phyloP scores from a whole-genome alignment of 2,329 filamentous ascomycete species.

The Orbilia javanica region DNA sequence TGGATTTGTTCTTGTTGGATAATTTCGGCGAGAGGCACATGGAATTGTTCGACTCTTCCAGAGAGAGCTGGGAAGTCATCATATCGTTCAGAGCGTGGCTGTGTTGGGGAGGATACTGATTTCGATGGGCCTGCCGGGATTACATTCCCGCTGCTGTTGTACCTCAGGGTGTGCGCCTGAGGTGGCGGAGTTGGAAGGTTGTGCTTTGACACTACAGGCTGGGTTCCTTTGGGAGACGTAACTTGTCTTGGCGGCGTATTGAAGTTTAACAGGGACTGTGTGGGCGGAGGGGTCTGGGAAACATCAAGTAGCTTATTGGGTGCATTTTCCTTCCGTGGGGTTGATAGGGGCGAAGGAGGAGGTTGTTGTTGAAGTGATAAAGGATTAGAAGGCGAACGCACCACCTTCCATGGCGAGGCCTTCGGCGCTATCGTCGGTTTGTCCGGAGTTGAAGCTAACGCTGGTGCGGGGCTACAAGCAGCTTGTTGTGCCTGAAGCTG shows the following conservation, averaged over 20 bases:
- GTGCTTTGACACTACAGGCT: constrained; percentile 20
- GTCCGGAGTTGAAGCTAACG: constrained; percentile 20
- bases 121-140: constrained; percentile 1
- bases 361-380: constrained; percentile 42
- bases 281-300: constrained; percentile 19
- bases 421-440: constrained; percentile 19
- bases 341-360: constrained; percentile 26
- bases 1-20: constrained; percentile 87
- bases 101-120: constrained; percentile 4
- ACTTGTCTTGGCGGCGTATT: constrained; percentile 43
- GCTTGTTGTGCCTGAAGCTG: constrained; percentile 63
- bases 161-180: constrained; percentile 40
- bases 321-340: constrained; percentile 18
- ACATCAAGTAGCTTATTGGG: constrained; percentile 23
- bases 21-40: constrained; percentile 86
- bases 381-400: constrained; percentile 51
- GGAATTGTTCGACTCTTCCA: constrained; percentile 62
- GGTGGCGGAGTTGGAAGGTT: constrained; percentile 26
- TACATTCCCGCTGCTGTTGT: constrained; percentile 45
- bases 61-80: constrained; percentile 44
- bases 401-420: constrained; percentile 47
- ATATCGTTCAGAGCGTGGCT: constrained; percentile 31
- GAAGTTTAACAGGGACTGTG: not conserved
- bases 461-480: not conserved
- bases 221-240: constrained; percentile 22